phyloP scores from a whole-genome alignment of 2,329 filamentous ascomycete genomes.

The Scedosporium apiospermum region DNA sequence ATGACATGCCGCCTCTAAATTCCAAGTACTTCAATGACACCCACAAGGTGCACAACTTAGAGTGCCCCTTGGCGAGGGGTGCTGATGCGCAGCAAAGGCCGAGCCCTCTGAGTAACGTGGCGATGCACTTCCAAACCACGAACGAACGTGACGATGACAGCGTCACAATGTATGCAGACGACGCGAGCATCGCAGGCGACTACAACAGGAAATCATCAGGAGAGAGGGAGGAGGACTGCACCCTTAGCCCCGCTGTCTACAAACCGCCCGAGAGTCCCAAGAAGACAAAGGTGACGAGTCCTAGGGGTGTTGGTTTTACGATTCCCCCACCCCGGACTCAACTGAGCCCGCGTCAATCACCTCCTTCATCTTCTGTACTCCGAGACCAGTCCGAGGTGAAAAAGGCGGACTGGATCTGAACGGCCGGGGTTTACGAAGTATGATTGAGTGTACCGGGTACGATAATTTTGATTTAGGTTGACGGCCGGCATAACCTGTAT shows the following conservation, averaged over 20 bases:
- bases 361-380: not conserved
- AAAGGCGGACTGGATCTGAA: slow-evolving; percentile 22
- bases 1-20: slow-evolving; percentile 34
- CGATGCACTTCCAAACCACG: not conserved
- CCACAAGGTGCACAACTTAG: slow-evolving; percentile 28
- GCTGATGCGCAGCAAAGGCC: slow-evolving; percentile 12
- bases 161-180: slow-evolving; percentile 5
- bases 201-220: slow-evolving; percentile 1
- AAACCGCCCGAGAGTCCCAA: slow-evolving; percentile 27
- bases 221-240: slow-evolving; percentile 21
- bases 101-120: slow-evolving; percentile 18
- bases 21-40: slow-evolving; percentile 20
- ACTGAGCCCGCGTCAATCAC: not conserved
- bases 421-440: not conserved
- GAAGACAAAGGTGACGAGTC: slow-evolving; percentile 30
- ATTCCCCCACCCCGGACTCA: not conserved
- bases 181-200: slow-evolving; percentile 1
- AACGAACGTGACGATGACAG: slow-evolving; percentile 15
- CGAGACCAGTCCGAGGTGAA: not conserved
- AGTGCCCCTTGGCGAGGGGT: slow-evolving; percentile 16
- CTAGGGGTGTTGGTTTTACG: slow-evolving; percentile 32
- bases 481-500: not conserved
- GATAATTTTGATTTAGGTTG: not conserved
- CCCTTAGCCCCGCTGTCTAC: slow-evolving; percentile 44
- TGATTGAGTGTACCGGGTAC: not conserved